phyloP scores from a whole-genome alignment of 2,329 filamentous ascomycete species.

The Fusarium stilboides region DNA sequence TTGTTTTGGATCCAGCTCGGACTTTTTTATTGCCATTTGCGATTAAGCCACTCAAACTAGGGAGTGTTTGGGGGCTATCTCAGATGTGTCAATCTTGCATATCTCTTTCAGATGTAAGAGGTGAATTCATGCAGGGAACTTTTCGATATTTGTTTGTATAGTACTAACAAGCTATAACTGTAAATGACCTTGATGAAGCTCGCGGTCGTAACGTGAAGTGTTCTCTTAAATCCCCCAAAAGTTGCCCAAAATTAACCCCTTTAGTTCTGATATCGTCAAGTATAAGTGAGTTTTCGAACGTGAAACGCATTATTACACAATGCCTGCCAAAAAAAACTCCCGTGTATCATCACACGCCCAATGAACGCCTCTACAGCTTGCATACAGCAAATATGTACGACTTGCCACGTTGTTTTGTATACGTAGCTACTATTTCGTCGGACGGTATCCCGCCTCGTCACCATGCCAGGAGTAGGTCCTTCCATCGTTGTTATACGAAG shows the following conservation, averaged over 20 bases:
- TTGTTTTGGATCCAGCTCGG: neutral
- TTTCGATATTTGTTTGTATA: neutral
- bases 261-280: constrained; percentile 20
- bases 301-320: constrained; percentile 18
- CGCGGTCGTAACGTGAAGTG: neutral
- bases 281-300: constrained; percentile 16
- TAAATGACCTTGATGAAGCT: neutral
- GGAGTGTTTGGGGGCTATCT: neutral
- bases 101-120: too few relatives aligned
- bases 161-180: neutral
- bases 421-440: constrained; percentile 32
- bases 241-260: constrained; percentile 14
- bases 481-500: constrained; percentile 49
- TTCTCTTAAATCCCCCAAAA: neutral
- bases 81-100: neutral
- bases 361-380: constrained; percentile 22
- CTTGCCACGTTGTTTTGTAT: constrained; percentile 11
- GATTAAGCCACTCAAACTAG: too few relatives aligned
- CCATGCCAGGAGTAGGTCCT: constrained; percentile 53
- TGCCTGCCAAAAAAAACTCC: constrained; percentile 28
- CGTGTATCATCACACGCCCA: constrained; percentile 24
- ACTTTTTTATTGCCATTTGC: neutral
- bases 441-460: constrained; percentile 50
- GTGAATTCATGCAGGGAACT: neutral
- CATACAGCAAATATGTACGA: constrained; percentile 21